phyloP scores from a whole-genome alignment of 768 basidiomycete genomes.

The Mycena filopes region DNA sequence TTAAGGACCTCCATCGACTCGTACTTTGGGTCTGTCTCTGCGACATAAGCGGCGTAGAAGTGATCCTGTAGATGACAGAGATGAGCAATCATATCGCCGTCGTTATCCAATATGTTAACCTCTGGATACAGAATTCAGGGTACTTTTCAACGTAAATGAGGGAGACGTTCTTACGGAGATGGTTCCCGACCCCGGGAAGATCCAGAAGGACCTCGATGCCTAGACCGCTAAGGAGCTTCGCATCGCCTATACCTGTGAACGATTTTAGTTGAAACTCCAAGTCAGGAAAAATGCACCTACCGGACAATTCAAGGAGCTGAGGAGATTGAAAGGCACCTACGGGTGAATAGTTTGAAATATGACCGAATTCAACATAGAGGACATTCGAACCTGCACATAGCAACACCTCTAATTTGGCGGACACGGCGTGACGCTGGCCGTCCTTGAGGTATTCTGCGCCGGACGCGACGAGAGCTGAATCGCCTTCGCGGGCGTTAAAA shows the following conservation, averaged over 20 bases:
- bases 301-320: constrained; percentile 44
- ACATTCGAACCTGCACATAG: constrained; percentile 54
- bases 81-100: not conserved
- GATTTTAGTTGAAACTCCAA: not conserved
- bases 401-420: constrained; percentile 56
- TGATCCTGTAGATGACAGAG: constrained; percentile 32
- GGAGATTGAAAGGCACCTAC: constrained; percentile 43
- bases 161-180: constrained; percentile 39
- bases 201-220: constrained; percentile 38
- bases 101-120: not conserved
- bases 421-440: constrained; percentile 31
- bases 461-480: constrained; percentile 19
- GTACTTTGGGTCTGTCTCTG: constrained; percentile 29
- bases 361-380: not conserved
- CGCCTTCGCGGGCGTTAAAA: constrained; percentile 13
- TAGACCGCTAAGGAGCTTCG: constrained; percentile 25
- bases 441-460: constrained; percentile 37
- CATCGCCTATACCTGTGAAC: constrained; percentile 35
- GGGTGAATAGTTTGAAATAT: not conserved
- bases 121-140: not conserved
- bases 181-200: constrained; percentile 44
- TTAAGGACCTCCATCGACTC: constrained; percentile 29
- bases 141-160: not conserved
- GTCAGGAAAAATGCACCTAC: constrained; percentile 5
- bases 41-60: constrained; percentile 14